Base-by-base conservation (phyloP, 768 basidiomycete genomes). In the Mycena chlorophos region DNA sequence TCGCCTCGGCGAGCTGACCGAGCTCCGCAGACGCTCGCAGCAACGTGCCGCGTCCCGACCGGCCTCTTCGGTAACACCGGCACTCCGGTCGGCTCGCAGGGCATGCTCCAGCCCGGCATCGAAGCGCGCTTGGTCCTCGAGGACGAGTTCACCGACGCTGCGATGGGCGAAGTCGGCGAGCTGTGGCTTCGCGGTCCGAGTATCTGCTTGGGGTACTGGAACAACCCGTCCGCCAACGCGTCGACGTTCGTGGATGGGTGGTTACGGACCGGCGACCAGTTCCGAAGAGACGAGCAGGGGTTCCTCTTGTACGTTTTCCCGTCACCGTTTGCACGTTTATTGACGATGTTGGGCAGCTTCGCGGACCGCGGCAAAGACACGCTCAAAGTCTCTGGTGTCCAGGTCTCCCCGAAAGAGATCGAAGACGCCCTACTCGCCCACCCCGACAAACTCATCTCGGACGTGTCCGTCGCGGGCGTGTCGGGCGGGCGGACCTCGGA, bases 311-410 rank as follows among this genome's bases (percentile, higher is more conserved):
- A 55, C 38, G 83, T 73, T 19, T 39, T 34, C 47, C 25, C 43
- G 54, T 25, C 3, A 10, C 26, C 20, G 3, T n/a, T 22, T 5
- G 6, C 58, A 30, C 5, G 5, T 12, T 43, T 39, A 19, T 19
- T 28, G 56, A 47, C 49, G 14, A 16, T 47, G 19, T 8, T 31
- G 37, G 14, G 19, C 52, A 89, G 87, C 68, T 91, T 84, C 62
- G 84, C 84, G 13, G 90, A 92, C 67, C 78, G 91, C 50, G 76
- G 78, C n/a, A 91, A 92, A 84, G 90, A 92, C 64, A 90, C 84
- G 0, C 75, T 93, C 19, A 93, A 93, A 66, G 78, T 93, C 2
- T 89, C 88, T 0, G 91, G 90, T 3, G 75, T 75, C 46, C 91
- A 92, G 68, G 91, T 92, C 0, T 89, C 91, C 0, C 91, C 90